phyloP scores from a whole-genome alignment of 2,329 filamentous ascomycete species.

The Acrocalymma vagum region DNA sequence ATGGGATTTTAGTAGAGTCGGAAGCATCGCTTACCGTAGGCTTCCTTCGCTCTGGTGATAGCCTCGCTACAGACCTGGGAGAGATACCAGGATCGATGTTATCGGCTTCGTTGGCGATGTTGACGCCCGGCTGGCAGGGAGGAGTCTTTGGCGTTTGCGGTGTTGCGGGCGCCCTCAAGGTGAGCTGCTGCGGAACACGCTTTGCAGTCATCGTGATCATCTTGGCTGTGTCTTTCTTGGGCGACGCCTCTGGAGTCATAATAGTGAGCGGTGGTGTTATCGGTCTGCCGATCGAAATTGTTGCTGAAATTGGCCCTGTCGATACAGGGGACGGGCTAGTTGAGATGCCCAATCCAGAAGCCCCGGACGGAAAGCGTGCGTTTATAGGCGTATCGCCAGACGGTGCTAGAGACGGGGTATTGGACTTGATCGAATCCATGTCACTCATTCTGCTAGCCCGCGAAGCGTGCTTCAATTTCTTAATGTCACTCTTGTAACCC shows the following conservation, averaged over 20 bases:
- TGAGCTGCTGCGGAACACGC: slow-evolving; percentile 11
- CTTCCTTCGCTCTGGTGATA: slow-evolving; percentile 31
- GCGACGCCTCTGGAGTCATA: slow-evolving; percentile 16
- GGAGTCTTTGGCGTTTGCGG: slow-evolving; percentile 30
- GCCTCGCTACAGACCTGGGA: slow-evolving; percentile 24
- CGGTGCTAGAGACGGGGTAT: slow-evolving; percentile 33
- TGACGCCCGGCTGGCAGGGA: slow-evolving; percentile 13
- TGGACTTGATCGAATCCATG: slow-evolving; percentile 36
- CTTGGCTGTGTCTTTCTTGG: slow-evolving; percentile 9
- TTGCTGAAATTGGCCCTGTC: slow-evolving; percentile 17
- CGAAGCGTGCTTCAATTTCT: slow-evolving; percentile 40
- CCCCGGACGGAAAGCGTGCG: slow-evolving; percentile 22
- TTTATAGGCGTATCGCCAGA: slow-evolving; percentile 31
- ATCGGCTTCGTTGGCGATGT: slow-evolving; percentile 24
- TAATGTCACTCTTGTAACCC: slow-evolving; percentile 53
- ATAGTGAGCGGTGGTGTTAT: slow-evolving; percentile 21
- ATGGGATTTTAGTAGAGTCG: slow-evolving; percentile 3
- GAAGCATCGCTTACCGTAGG: slow-evolving; percentile 30
- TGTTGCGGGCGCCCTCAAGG: slow-evolving; percentile 18
- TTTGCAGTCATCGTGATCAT: slow-evolving; percentile 6
- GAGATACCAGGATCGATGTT: slow-evolving; percentile 30
- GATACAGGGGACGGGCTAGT: slow-evolving; percentile 26
- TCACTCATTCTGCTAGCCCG: slow-evolving; percentile 33
- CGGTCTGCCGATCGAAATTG: slow-evolving; percentile 14
- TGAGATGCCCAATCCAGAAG: slow-evolving; percentile 28